Percentiles rank a stretch among this genome's conserved stretches.
Evolutionary conservation across 768 basidiomycete genomes (phyloP).

Genomic region (Megacollybia marginata): DNA sequence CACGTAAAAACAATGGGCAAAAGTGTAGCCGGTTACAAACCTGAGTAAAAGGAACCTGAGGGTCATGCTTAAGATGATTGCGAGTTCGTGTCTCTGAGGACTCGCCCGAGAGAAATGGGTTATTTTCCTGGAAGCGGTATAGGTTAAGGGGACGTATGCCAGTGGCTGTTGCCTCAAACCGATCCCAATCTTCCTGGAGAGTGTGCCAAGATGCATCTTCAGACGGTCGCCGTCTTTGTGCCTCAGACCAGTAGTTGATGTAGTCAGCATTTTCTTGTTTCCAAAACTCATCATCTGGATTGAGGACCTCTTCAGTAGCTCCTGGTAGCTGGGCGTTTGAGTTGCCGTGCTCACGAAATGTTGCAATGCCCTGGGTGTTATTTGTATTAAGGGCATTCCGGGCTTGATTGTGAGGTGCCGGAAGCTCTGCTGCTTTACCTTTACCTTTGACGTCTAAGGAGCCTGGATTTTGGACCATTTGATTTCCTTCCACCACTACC

Average conservation of each 20-base stretch:
- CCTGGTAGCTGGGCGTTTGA: background rate
- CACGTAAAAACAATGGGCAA: background rate
- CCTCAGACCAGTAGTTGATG: slow-evolving; percentile 48
- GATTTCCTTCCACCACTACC: slow-evolving; percentile 70
- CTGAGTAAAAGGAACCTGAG: background rate
- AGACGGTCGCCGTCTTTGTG: slow-evolving; percentile 10
- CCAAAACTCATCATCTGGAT: slow-evolving; percentile 63
- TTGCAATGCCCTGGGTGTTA: slow-evolving; percentile 4
- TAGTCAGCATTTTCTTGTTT: slow-evolving; percentile 66
- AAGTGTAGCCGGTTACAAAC: background rate
- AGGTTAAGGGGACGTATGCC: slow-evolving; percentile 49
- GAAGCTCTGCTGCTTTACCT: slow-evolving; percentile 37
- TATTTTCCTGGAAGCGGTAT: slow-evolving; percentile 72
- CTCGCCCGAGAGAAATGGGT: slow-evolving; percentile 70
- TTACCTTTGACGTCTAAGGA: slow-evolving; percentile 58
- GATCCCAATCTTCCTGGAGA: slow-evolving; percentile 76
- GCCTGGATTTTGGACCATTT: slow-evolving; percentile 56
- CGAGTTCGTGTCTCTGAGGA: slow-evolving; percentile 44
- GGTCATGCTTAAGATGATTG: slow-evolving; percentile 31
- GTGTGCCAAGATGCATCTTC: slow-evolving; percentile 45
- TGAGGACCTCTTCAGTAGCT: slow-evolving; percentile 18
- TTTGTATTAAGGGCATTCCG: slow-evolving; percentile 1
- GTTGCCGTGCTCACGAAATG: background rate
- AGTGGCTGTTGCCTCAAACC: slow-evolving; percentile 63
- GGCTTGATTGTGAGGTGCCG: background rate